Evolutionary conservation across 2,329 filamentous ascomycete species (phyloP).

Genomic region (Penicillium crustosum): DNA sequence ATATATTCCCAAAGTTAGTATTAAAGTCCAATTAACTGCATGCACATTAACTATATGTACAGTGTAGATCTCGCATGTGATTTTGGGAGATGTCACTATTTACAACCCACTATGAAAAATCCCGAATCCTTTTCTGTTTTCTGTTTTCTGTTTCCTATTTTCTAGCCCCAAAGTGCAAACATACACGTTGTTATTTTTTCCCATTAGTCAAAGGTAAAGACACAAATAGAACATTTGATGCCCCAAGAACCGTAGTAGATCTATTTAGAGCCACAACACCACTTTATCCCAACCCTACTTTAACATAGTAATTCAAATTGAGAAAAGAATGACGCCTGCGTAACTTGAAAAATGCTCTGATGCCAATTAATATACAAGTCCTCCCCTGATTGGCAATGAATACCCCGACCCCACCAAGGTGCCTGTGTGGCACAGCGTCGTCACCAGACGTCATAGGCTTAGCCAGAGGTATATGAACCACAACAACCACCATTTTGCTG

Average conservation of each 20-base stretch:
- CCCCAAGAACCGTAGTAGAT: background rate
- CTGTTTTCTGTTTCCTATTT: background rate
- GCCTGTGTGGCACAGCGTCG: slow-evolving; percentile 7
- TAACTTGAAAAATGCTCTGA: background rate
- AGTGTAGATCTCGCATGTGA: background rate
- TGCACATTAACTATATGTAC: background rate
- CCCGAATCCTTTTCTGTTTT: background rate
- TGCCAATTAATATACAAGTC: background rate
- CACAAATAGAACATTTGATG: background rate
- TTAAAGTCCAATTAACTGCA: background rate
- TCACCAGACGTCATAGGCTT: slow-evolving; percentile 27
- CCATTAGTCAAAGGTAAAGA: background rate
- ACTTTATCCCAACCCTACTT: no score
- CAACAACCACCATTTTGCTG: background rate
- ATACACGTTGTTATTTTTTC: background rate
- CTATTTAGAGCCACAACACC: background rate
- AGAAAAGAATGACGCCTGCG: background rate
- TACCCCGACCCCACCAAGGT: background rate
- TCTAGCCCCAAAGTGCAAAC: background rate
- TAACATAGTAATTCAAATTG: background rate
- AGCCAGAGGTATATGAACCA: slow-evolving; percentile 2
- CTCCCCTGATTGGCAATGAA: background rate
- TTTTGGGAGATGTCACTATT: background rate
- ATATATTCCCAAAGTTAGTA: background rate
- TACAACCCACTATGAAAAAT: background rate